These are phyloP conservation scores for Neurospora cerealis DNA, from an alignment of 495 filamentous ascomycete genomes.

Conservation along the genomic window DNA sequence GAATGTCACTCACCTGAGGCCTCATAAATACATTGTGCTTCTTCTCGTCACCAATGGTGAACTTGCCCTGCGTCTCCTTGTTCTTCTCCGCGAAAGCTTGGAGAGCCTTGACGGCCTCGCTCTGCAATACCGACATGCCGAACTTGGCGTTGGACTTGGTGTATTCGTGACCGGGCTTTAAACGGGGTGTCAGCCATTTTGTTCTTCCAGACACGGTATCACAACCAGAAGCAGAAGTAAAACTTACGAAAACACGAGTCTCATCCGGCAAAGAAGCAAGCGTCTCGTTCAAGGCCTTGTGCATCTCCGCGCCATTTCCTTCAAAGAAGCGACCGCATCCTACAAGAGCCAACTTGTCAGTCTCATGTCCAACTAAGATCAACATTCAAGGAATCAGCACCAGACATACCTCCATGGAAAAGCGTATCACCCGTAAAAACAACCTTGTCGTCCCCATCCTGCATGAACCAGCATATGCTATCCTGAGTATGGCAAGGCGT, in stretches of 20 bases:
- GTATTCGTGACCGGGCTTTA: constrained; percentile 88
- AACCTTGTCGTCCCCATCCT: constrained; percentile 69
- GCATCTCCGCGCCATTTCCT: constrained; percentile 77
- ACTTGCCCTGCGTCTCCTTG: constrained; percentile 85
- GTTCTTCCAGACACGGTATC: too few species aligned
- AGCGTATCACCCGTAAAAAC: constrained; percentile 96
- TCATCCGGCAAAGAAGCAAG: constrained; percentile 77
- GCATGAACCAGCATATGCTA: constrained; percentile 81
- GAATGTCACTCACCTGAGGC: constrained; percentile 51
- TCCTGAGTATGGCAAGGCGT: constrained; percentile 98
- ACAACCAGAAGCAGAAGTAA: too few species aligned
- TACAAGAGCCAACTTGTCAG: constrained; percentile 16
- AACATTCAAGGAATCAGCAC: too few species aligned
- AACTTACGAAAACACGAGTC: constrained; percentile 74
- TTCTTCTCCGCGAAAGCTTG: constrained; percentile 63
- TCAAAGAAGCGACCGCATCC: constrained; percentile 98
- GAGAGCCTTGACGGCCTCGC: constrained; percentile 69
- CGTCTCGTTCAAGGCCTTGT: constrained; percentile 80
- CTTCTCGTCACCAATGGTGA: constrained; percentile 98
- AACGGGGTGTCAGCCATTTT: too few species aligned
- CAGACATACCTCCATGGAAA: constrained; percentile 70
- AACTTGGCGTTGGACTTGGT: constrained; percentile 93
- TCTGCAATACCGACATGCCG: constrained; percentile 59
- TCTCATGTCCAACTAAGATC: background rate
- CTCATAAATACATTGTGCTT: constrained; percentile 97